phyloP scores from a whole-genome alignment of 2,329 filamentous ascomycete genomes.

The Aspergillus aculeatinus region DNA sequence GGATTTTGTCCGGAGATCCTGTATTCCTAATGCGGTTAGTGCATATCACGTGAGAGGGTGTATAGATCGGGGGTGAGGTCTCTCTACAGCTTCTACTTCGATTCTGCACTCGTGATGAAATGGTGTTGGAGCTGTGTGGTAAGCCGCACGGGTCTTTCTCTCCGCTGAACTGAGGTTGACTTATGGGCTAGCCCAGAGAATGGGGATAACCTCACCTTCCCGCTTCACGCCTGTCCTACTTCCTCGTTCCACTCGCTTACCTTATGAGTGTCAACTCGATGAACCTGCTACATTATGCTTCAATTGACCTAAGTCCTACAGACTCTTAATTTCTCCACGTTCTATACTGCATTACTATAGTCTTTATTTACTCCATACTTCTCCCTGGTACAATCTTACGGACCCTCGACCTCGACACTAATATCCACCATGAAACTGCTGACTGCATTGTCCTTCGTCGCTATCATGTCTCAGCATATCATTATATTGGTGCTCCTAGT shows the following conservation, averaged over 20 bases:
- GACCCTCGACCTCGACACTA: not conserved
- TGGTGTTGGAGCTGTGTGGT: not conserved
- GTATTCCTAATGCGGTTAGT: constrained; percentile 21
- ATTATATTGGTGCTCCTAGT: not conserved
- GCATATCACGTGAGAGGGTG: constrained; percentile 16
- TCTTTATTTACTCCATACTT: not conserved
- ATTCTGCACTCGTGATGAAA: not conserved
- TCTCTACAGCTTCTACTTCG: not conserved
- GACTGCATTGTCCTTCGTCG: not conserved
- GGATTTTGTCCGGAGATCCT: constrained; percentile 34
- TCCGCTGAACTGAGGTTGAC: not conserved
- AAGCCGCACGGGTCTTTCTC: not conserved
- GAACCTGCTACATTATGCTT: not conserved
- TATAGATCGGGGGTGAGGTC: constrained; percentile 13
- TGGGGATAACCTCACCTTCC: not conserved
- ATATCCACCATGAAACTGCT: not conserved
- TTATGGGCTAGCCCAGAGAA: not conserved
- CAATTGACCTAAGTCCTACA: not conserved
- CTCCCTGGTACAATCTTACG: not conserved
- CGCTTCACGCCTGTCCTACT: not conserved
- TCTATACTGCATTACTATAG: not conserved
- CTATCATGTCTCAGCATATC: not conserved
- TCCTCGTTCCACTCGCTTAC: not conserved
- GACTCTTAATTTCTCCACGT: not conserved
- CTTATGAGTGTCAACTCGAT: not conserved